A percentile compares a stretch with the other conserved stretches of the same genome.
Evolutionary conservation across 495 filamentous ascomycete species (phyloP).

Genomic region (Hypoxylon cercidicola): DNA sequence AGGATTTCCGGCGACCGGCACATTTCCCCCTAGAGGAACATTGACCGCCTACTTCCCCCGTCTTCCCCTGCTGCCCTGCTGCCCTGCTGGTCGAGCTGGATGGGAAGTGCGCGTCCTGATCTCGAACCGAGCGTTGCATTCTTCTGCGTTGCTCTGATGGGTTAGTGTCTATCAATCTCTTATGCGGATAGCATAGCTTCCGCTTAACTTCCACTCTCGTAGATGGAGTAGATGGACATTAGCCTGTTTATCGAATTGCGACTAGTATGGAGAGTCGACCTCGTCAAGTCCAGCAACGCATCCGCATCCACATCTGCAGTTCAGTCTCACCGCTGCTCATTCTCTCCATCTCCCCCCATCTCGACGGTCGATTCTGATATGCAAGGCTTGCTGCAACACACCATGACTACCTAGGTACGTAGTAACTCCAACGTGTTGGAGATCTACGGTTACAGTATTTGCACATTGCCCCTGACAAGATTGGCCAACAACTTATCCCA

Average conservation of each 20-base stretch:
- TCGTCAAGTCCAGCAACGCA: constrained; percentile 22
- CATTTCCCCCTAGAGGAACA: constrained; percentile 13
- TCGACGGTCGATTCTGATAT: constrained; percentile 35
- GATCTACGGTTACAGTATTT: constrained; percentile 42
- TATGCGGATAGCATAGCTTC: no score
- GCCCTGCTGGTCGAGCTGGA: no score
- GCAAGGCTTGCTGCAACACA: constrained; percentile 39
- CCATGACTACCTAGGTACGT: constrained; percentile 36
- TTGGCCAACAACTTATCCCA: constrained; percentile 36
- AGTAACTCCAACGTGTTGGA: constrained; percentile 35
- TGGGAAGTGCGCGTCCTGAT: no score
- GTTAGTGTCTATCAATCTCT: no score
- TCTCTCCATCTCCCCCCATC: neutral
- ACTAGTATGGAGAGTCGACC: constrained; percentile 14
- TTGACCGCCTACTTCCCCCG: constrained; percentile 13
- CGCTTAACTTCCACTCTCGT: constrained; percentile 25
- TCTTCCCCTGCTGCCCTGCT: no score
- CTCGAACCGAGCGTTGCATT: no score
- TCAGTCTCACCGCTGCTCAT: constrained; percentile 29
- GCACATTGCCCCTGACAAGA: constrained; percentile 40
- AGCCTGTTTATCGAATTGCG: constrained; percentile 38
- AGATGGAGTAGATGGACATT: constrained; percentile 44
- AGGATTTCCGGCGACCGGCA: constrained; percentile 26
- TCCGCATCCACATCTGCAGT: constrained; percentile 23
- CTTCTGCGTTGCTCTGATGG: no score